Evolutionary conservation across 169 alveolate genomes (phyloP), one percentile per base, ranked within the genome.

Genomic region (Babesia microti): DNA sequence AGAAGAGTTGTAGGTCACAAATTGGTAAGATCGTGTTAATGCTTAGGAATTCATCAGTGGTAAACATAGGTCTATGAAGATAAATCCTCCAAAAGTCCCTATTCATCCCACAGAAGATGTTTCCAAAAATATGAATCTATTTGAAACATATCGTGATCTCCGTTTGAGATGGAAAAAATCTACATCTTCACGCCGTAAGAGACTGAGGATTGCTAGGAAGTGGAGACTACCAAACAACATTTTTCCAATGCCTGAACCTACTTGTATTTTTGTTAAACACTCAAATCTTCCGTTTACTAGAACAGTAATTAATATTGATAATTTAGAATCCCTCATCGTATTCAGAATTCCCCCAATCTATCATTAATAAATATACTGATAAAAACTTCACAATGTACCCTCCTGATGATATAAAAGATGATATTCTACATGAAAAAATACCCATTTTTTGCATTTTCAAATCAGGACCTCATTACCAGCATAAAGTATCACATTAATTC

Each of bases 1-100:
- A 43, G 69, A 15, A 32, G 76, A 27, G 70, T 54, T 21, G 44
- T 65, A 6, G 76, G 76, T 0, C 76, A 65, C 26, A 29, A 32
- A 45, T 48, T 65, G 23, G 76, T 65, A 15, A 45, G 76, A 45
- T 22, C n/a, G 6, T 1, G 23, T 46, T 9, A 3, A 14, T 5
- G 18, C 34, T 12, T 17, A 81, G 89, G 90, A 82, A 36, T 72
- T 82, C 15, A 73, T 78, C 48, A 46, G 60, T 1, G 90, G 90
- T 9, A 82, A 82, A 41, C 90, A 82, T 55, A 48, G 81, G 34
- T 47, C 79, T 40, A 53, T 84, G 24, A 57, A 59, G 44, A 70
- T 78, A 22, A 58, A 73, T 39, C 90, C 90, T 0, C 90, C 90
- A 7, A 33, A 73, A 36, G 67, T 66, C 24, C 90, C 90, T 23